Conservation (phyloP, 1,139 yeast genomes). For the Sugiyamaella xylanicola region DNA sequence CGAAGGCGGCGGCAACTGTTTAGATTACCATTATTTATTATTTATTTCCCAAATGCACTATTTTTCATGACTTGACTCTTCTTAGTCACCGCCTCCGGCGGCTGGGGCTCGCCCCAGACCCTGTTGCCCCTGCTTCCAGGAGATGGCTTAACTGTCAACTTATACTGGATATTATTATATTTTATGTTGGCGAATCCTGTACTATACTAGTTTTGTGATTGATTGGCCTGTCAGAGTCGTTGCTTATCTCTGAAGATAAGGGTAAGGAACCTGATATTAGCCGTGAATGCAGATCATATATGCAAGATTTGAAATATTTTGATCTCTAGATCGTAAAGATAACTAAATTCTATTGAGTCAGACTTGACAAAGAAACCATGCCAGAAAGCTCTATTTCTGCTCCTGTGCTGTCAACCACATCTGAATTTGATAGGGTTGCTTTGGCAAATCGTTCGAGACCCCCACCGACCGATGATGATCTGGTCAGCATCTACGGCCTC, state of each 20-base stretch:
- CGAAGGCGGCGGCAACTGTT: conserved; percentile 10
- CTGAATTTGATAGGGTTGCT: conserved; percentile 55
- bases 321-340: too few relatives aligned
- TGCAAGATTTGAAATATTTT: neutral
- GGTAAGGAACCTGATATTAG: too few relatives aligned
- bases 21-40: neutral
- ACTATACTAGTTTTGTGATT: too few relatives aligned
- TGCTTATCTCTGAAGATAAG: neutral
- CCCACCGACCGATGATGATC: conserved; percentile 42
- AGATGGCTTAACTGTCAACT: too few relatives aligned
- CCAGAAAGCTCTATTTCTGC: conserved; percentile 41
- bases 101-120: conserved; percentile 2
- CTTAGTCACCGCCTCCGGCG: neutral
- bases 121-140: neutral
- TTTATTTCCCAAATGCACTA: conserved; percentile 2
- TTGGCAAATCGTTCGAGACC: conserved; percentile 43
- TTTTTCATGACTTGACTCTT: neutral
- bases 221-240: neutral
- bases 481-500: conserved; percentile 44
- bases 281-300: too few relatives aligned
- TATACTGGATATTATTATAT: too few relatives aligned
- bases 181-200: too few relatives aligned
- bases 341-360: neutral
- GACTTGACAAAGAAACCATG: neutral
- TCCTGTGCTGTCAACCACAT: conserved; percentile 62